Base-by-base conservation (phyloP, 2,329 filamentous ascomycete species). In the Aspergillus sp. region DNA sequence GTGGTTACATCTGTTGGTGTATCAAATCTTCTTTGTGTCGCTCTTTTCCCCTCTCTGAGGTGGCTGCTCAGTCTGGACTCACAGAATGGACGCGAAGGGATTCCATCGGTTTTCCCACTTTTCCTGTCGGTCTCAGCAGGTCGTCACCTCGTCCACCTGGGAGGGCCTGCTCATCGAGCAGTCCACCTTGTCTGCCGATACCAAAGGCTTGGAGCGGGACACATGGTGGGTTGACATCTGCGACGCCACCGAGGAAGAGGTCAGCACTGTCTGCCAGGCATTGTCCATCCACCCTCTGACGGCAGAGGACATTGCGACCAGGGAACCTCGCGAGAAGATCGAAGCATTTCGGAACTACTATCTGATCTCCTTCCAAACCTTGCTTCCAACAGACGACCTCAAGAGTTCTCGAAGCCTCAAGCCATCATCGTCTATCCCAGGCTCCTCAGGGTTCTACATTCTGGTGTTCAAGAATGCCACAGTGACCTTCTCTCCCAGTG, bases 181-280 rank as follows among this genome's bases (percentile, higher is more conserved):
- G 13, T 49, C 62, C 3, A 25, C 56, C 57, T 4, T 61, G 64
- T n/a, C 56, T 62, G 27, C 64, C 60, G 55, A 64, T 60, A 27
- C 60, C 42, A 49, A 57, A 61, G 1, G 64, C 60, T 17, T 58
- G 65, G 3, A 57, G 65, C 30, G 4, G 10, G 58, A 60, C 64
- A 91, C 95, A 11, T 98, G 93, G 92, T 99, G 95, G 95, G 83
- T 99, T 39, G 96, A 98, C 70, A 88, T 97, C 74, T 88, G 92
- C 72, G 91, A 90, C 65, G 91, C 93, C 1, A 92, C 89, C 0
- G 90, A 92, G 70, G 90, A 94, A 61, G 95, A 98, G 72, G 87
- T 96, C 21, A 86, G 88, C 30, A 87, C 87, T 17, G 88, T 98
- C 62, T 95, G 91, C 81, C 92, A 93, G 71, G 92, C 92, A 1